A percentile compares a stretch with the other conserved stretches of the same genome.
phyloP scores from a whole-genome alignment of 2,329 filamentous ascomycete species.

The Gremmenia infestans region DNA sequence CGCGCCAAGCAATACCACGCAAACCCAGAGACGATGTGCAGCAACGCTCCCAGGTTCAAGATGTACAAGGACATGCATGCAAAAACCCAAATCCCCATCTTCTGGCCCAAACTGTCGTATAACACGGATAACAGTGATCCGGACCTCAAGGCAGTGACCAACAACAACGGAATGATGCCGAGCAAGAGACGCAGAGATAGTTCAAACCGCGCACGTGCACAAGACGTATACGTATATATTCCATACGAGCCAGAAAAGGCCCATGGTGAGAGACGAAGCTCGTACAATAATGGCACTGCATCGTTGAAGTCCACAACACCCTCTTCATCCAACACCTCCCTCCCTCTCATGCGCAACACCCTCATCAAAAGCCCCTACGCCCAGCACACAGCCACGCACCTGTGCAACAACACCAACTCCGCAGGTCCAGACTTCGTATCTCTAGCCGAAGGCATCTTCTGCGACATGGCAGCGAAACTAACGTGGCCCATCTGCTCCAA shows the following conservation, averaged over 20 bases:
- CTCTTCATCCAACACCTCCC: background rate
- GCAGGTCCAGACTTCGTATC: background rate
- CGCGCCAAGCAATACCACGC: background rate
- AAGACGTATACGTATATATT: background rate
- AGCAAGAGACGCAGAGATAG: background rate
- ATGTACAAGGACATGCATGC: background rate
- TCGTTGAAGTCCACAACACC: background rate
- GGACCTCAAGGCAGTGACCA: background rate
- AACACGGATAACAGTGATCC: background rate
- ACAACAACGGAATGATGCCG: background rate
- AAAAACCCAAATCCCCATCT: background rate
- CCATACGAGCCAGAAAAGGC: background rate
- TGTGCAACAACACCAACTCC: background rate
- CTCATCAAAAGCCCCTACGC: background rate
- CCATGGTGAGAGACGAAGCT: background rate
- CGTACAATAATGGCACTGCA: background rate
- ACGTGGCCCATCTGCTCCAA: background rate
- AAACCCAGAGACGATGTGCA: background rate
- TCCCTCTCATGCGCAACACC: background rate
- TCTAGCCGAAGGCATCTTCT: background rate
- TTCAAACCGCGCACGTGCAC: background rate
- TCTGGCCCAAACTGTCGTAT: background rate
- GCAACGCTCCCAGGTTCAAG: background rate
- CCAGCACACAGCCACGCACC: background rate
- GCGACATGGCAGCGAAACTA: background rate